These are phyloP conservation scores for Oryza australiensis DNA, from an alignment of 176 grass and related monocot genomes.

Conservation along the genomic window DNA sequence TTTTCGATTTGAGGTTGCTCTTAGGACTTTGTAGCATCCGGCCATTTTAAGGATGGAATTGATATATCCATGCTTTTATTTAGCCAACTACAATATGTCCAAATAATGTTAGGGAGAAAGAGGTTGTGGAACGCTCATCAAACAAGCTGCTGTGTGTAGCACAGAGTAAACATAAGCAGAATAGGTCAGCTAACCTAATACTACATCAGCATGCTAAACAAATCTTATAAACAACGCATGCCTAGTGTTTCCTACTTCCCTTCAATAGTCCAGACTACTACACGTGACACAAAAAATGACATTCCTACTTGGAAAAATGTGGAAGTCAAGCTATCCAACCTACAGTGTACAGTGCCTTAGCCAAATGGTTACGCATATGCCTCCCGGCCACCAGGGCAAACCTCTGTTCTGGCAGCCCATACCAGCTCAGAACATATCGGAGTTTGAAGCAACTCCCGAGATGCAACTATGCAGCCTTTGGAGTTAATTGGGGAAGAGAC, in stretches of 20 bases:
- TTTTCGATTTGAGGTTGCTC: too few relatives aligned
- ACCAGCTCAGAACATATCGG: background rate
- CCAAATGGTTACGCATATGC: background rate
- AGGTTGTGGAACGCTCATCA: background rate
- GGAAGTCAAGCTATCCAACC: background rate
- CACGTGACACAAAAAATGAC: background rate
- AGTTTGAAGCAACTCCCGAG: background rate
- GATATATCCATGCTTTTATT: too few relatives aligned
- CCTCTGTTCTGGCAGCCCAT: background rate
- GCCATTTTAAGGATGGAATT: too few relatives aligned
- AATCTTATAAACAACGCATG: constrained; percentile 47
- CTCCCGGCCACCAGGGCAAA: background rate
- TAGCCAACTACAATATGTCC: background rate
- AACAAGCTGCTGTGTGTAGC: background rate
- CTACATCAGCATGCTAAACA: constrained; percentile 29
- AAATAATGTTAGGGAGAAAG: background rate
- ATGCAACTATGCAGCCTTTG: background rate
- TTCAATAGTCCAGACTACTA: background rate
- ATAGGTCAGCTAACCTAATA: constrained; percentile 31
- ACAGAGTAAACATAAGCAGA: constrained; percentile 1
- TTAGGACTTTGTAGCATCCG: too few relatives aligned
- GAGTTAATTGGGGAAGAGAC: background rate
- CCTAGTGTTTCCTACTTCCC: constrained; percentile 3
- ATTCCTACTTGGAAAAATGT: background rate
- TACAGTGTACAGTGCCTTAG: constrained; percentile 17